These are phyloP conservation scores for Aspergillus sergii DNA, from an alignment of 2,329 filamentous ascomycete species.

Conservation along the genomic window DNA sequence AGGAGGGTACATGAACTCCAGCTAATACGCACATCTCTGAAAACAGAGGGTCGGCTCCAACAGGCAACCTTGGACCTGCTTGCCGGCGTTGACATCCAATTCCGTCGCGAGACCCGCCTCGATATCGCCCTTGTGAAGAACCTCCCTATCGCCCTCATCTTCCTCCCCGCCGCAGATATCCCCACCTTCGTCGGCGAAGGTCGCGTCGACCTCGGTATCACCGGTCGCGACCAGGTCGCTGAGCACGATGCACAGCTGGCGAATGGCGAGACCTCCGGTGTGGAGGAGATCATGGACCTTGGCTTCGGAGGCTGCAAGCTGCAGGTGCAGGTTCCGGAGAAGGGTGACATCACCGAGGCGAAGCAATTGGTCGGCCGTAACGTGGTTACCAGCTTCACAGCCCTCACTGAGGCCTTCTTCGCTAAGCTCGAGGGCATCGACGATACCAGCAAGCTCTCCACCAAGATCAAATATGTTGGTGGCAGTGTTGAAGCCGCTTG, in stretches of 20 bases:
- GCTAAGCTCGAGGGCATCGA: constrained; percentile 65
- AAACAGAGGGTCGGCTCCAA: constrained; percentile 86
- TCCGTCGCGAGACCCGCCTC: constrained; percentile 89
- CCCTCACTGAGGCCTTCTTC: constrained; percentile 83
- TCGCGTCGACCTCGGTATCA: constrained; percentile 90
- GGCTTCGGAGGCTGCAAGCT: constrained; percentile 89
- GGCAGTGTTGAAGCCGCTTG: constrained; percentile 98
- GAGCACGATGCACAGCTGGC: constrained; percentile 72
- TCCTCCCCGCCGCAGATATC: constrained; percentile 95
- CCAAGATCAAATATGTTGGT: constrained; percentile 90
- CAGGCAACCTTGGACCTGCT: constrained; percentile 86
- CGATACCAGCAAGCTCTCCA: constrained; percentile 57
- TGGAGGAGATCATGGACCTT: constrained; percentile 86
- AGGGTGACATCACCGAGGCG: constrained; percentile 70
- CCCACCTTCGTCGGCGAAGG: constrained; percentile 97
- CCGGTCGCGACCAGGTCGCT: constrained; percentile 86
- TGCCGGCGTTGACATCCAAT: constrained; percentile 92
- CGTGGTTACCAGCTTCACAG: constrained; percentile 93
- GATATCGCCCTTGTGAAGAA: constrained; percentile 99
- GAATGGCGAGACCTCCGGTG: constrained; percentile 54
- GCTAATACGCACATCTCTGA: constrained; percentile 9
- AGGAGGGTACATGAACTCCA: constrained; percentile 11
- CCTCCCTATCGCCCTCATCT: constrained; percentile 89
- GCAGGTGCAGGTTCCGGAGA: constrained; percentile 94
- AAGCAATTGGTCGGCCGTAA: constrained; percentile 87